A percentile compares a stretch with the other conserved stretches of the same genome.
Conservation (phyloP, 2,329 filamentous ascomycete species). For the Cladosporium halotolerans region DNA sequence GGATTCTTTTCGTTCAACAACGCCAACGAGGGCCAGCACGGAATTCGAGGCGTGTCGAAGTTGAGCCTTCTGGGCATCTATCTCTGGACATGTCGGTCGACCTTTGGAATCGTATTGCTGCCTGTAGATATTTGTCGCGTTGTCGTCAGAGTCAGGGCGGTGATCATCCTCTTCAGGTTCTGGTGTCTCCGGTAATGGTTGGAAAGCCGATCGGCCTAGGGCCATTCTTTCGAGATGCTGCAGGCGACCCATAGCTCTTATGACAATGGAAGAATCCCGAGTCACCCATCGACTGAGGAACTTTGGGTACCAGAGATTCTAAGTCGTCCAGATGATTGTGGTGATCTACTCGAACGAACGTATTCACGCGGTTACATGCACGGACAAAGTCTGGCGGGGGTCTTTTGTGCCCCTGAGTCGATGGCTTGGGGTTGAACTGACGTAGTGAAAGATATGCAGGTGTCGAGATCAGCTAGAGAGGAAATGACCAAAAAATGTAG, state of each 20-base stretch:
- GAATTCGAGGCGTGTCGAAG: slow-evolving; percentile 43
- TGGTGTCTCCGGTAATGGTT: slow-evolving; percentile 25
- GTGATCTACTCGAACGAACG: neutral
- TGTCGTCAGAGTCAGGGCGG: neutral
- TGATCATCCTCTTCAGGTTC: too few species aligned
- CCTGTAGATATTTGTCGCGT: slow-evolving; percentile 13
- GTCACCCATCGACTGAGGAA: too few species aligned
- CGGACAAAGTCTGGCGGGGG: too few species aligned
- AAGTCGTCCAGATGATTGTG: neutral
- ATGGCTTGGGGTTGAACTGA: too few species aligned
- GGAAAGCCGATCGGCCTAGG: slow-evolving; percentile 37
- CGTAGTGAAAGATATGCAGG: too few species aligned
- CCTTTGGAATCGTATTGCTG: slow-evolving; percentile 42
- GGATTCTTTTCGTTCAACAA: slow-evolving; percentile 33
- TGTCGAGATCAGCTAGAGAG: neutral
- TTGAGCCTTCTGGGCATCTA: slow-evolving; percentile 34
- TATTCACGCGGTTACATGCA: too few species aligned
- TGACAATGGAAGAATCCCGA: too few species aligned
- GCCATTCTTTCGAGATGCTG: slow-evolving; percentile 28
- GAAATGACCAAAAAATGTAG: neutral
- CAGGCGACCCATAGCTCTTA: slow-evolving; percentile 25
- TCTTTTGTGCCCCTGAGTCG: too few species aligned
- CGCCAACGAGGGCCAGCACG: slow-evolving; percentile 42
- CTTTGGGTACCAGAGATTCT: too few species aligned
- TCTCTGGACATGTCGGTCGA: slow-evolving; percentile 37